Percentiles rank a stretch among this genome's conserved stretches.
phyloP scores from a whole-genome alignment of 768 basidiomycete species.

The Mycena haematopus region DNA sequence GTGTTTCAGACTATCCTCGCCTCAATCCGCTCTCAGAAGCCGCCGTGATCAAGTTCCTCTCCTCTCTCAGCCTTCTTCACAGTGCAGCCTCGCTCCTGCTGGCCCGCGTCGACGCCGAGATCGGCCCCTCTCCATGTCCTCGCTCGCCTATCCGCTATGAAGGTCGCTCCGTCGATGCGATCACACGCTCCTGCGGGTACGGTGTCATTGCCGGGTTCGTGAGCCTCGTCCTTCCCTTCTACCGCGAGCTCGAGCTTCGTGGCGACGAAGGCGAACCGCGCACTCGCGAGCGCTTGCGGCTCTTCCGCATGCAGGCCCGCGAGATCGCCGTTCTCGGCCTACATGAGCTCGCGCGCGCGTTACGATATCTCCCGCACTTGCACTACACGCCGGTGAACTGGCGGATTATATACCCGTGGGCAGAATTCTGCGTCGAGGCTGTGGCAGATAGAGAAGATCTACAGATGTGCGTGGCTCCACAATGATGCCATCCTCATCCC shows the following conservation, averaged over 20 bases:
- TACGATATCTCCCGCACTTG: not conserved
- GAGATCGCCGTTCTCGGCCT: not conserved
- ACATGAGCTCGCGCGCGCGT: not conserved
- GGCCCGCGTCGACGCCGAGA: not conserved
- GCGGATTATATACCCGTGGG: not conserved
- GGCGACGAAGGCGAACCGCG: not conserved
- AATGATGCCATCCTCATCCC: not conserved
- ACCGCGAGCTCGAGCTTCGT: constrained; percentile 7
- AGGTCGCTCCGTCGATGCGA: not conserved
- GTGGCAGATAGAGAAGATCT: not conserved
- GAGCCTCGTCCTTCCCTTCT: not conserved
- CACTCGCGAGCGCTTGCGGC: not conserved
- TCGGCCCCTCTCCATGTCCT: not conserved
- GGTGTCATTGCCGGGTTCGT: not conserved
- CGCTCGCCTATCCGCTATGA: not conserved
- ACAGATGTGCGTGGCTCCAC: constrained; percentile 4
- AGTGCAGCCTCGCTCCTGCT: not conserved
- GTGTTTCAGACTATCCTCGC: constrained; percentile 14
- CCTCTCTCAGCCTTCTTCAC: constrained; percentile 6
- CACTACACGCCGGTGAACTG: constrained; percentile 1
- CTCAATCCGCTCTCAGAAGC: constrained; percentile 9
- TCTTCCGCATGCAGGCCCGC: constrained; percentile 1
- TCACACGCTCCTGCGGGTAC: not conserved
- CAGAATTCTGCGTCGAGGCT: not conserved
- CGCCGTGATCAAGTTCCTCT: constrained; percentile 9